Evolutionary conservation across 352 stramenopile genomes (phyloP).

Genomic region (Phytophthora melonis): DNA sequence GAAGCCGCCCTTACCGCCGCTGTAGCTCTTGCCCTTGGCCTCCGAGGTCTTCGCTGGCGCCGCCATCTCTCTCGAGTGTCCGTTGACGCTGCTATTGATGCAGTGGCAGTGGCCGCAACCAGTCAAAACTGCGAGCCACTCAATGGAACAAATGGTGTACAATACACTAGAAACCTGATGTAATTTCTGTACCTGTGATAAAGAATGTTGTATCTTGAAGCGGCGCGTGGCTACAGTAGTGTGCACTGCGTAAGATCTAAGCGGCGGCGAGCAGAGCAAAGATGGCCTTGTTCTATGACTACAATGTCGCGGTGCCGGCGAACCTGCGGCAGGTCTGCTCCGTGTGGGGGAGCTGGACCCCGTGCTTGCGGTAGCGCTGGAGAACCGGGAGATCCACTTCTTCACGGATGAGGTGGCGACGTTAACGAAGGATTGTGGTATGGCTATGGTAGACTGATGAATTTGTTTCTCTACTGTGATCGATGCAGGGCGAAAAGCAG

Average conservation of each 20-base stretch:
- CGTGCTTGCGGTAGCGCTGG: constrained; percentile 80
- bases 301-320: constrained; percentile 70
- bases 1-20: constrained; percentile 35
- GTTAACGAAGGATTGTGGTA: not conserved
- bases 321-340: constrained; percentile 79
- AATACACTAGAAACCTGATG: not conserved
- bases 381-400: constrained; percentile 91
- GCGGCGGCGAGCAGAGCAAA: not conserved
- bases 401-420: constrained; percentile 86
- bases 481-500: constrained; percentile 70
- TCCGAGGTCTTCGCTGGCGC: constrained; percentile 36
- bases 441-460: not conserved
- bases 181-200: not conserved
- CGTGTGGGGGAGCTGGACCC: constrained; percentile 87
- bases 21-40: constrained; percentile 37
- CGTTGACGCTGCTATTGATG: constrained; percentile 18
- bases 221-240: constrained; percentile 9
- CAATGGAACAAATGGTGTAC: not conserved
- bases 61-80: constrained; percentile 39
- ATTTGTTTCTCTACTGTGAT: not conserved
- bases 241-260: constrained; percentile 18
- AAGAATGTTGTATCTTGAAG: constrained; percentile 31
- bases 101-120: constrained; percentile 21
- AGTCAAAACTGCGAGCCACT: constrained; percentile 34
- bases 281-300: constrained; percentile 87